Evolutionary conservation across 352 stramenopile species (phyloP), one percentile per base, ranked within the genome.

Genomic region (Elongisporangium undulatum): DNA sequence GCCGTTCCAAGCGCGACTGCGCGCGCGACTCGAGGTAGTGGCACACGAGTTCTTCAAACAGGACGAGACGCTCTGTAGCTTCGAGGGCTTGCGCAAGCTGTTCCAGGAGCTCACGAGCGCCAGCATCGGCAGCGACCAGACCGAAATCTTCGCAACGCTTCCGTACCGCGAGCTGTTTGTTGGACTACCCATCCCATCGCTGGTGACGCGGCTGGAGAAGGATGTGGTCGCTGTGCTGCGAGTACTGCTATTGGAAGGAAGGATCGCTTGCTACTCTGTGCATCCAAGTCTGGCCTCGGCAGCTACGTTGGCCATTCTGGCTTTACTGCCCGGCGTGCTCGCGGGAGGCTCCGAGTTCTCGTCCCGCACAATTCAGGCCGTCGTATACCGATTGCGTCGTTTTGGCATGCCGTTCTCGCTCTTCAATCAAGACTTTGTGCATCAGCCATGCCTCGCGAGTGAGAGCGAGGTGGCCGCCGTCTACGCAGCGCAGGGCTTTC

Each of bases 221-320:
- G 77, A 94, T 38, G 60, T 94, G 9, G 51, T 94, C 23, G 82
- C 77, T 10, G 73, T 90, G 8, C 54, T 95, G 34, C 77, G 83
- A 8, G 79, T 90, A 9, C 29, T 96, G 1, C 41, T 95, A 21
- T 51, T 94, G 6, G 82, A 95, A 69, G 87, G 87, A 0, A 76
- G 87, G 6, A 69, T 95, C 4, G 75, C 91, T 23, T 92, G 89
- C 54, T 94, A 83, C 67, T 90, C 85, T 3, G 66, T 67, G 0
- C 85, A 77, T 55, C 61, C 75, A 5, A 85, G 71, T 49, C 60
- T 77, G 21, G 79, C 82, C 2, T 82, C 78, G 4, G 73, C 76
- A 1, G 77, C 79, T 13, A 72, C 82, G 34, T 58, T 90, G 0
- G 75, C 71, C 1, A 49, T 92, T 49, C 34, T 90, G 7, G 74